Evolutionary conservation across 257 asterid genomes (phyloP), one percentile per base, ranked within the genome.

Genomic region (Forsythia viridissima): DNA sequence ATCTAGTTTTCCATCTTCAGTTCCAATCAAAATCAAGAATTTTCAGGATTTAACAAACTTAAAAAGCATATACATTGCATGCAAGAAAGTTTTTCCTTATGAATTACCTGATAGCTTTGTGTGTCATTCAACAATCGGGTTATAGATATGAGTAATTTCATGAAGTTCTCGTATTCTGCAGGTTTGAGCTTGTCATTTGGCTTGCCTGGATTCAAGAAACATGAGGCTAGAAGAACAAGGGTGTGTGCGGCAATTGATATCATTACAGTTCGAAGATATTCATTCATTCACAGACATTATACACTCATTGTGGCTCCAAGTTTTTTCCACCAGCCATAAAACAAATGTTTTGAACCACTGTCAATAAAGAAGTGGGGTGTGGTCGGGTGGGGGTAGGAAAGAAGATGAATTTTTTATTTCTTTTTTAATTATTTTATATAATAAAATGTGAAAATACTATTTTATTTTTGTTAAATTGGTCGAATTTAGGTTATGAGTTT

Each of bases 301-400:
- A 36, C 83, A 66, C 34, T 89, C 91, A 0, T 77, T 75, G 1
- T 8, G 30, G 52, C 93, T 87, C 97, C 97, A 90, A 4, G 24
- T 66, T 13, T 81, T 88, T 82, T 90, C 96, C 76, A 75, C 84
- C 94, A 91, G 81, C 96, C 94, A 89, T 4, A 94, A 36, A 4
- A 0, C 10, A 73, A 91, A 91, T 18, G 93, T 84, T 80, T 85
- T 91, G 2, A 74, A 16, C 97, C 97, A 91, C 97, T 89, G 13
- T 40, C 7, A 52, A 51, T 3, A 51, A 51, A 51, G 20, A 30
- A 30, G 34, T 30, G 34, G 34, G 34, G 2, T 30, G 2, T 30
- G 34, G 34, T 30, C 34, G 2, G 2, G 34, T 30, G 34, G 34
- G 34, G 34, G 34, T 30, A 1, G 34, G 34, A 30, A 30, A 30